These are phyloP conservation scores for Sporothrix dimorphospora DNA, from an alignment of 2,329 filamentous ascomycete species.

Conservation along the genomic window DNA sequence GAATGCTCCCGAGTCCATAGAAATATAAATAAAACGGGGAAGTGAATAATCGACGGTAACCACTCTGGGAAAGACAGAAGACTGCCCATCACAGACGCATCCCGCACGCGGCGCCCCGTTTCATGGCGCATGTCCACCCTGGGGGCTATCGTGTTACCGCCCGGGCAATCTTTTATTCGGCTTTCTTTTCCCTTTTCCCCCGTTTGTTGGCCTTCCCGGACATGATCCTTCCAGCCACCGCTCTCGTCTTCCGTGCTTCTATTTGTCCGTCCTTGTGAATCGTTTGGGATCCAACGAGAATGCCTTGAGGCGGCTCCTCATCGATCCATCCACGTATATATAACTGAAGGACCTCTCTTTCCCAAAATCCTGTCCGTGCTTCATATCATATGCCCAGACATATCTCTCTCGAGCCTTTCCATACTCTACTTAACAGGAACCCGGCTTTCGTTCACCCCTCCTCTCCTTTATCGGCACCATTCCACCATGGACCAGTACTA, in stretches of 20 bases:
- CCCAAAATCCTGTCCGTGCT: not conserved
- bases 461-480: not conserved
- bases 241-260: not conserved
- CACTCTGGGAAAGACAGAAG: not conserved
- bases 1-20: not conserved
- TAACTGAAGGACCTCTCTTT: not conserved
- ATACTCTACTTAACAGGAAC: not conserved
- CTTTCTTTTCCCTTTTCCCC: not conserved
- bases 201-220: not conserved
- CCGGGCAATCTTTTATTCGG: conserved; percentile 1
- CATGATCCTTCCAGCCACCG: not conserved
- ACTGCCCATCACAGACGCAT: not conserved
- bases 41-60: not conserved
- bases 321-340: conserved; percentile 1
- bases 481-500: conserved; percentile 16
- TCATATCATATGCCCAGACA: not conserved
- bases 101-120: not conserved
- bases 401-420: not conserved
- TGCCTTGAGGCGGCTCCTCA: not conserved
- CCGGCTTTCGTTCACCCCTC: too few species aligned
- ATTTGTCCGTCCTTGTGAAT: not conserved
- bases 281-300: not conserved
- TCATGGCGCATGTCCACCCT: not conserved
- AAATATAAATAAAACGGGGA: not conserved
- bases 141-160: not conserved